Evolutionary conservation across 345 rosid species (phyloP).

Genomic region (Microcos paniculata): DNA sequence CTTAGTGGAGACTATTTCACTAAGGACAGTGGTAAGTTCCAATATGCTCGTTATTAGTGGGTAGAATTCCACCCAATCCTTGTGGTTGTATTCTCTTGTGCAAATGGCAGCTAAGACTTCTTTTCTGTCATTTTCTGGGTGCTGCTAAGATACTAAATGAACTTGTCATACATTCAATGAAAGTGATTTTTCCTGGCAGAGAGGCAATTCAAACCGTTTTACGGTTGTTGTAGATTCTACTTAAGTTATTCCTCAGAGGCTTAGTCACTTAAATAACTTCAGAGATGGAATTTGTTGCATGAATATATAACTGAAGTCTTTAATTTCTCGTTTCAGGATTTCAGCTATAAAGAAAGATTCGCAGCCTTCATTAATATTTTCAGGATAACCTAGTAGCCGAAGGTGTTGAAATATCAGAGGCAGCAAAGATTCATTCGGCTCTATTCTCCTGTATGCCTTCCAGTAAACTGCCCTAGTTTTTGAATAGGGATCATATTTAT

Average conservation of each 20-base stretch:
- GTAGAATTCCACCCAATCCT: not conserved
- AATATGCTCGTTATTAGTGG: not conserved
- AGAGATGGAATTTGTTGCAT: not conserved
- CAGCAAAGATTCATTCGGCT: not conserved
- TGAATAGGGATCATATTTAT: not conserved
- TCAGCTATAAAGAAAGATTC: constrained; percentile 1
- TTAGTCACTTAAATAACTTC: not conserved
- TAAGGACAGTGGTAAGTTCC: constrained; percentile 9
- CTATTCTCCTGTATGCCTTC: not conserved
- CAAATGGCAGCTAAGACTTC: not conserved
- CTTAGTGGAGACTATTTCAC: constrained; percentile 36
- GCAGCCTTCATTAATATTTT: not conserved
- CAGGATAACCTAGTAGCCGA: not conserved
- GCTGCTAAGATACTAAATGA: not conserved
- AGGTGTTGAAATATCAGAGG: constrained; percentile 7
- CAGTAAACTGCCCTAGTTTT: not conserved
- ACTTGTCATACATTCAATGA: not conserved
- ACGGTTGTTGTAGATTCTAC: not conserved
- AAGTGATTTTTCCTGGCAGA: not conserved
- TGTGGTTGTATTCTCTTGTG: not conserved
- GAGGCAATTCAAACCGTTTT: not conserved
- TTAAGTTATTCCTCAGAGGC: not conserved
- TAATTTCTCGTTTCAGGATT: not conserved
- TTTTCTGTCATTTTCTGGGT: not conserved
- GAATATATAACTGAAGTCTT: not conserved